phyloP scores from a whole-genome alignment of 257 asterid genomes.

The Nicotiana obtusifolia region DNA sequence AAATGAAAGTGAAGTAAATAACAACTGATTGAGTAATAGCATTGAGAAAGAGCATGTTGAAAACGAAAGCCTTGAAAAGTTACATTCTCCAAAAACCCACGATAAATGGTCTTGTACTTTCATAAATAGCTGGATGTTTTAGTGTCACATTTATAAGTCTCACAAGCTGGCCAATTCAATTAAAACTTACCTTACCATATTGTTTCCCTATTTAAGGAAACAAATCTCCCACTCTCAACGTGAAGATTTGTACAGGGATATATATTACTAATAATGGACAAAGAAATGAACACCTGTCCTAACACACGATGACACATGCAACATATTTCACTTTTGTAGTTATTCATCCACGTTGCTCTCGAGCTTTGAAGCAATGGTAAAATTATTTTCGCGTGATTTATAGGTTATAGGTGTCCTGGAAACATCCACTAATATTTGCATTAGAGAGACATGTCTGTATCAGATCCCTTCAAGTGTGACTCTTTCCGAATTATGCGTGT shows the following conservation, averaged over 20 bases:
- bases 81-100: background rate
- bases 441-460: no score
- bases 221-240: background rate
- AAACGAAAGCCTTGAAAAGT: background rate
- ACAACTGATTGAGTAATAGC: background rate
- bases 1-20: background rate
- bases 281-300: background rate
- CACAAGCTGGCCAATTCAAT: background rate
- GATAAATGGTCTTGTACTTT: background rate
- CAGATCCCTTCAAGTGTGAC: no score
- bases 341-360: background rate
- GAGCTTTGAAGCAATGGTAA: no score
- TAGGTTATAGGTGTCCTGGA: no score
- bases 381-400: no score
- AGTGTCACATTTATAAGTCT: background rate
- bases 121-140: background rate
- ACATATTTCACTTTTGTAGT: background rate
- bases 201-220: constrained; percentile 1
- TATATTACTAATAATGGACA: background rate
- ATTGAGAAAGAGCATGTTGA: background rate
- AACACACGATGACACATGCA: background rate
- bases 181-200: background rate
- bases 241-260: background rate
- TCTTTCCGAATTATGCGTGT: no score
- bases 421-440: no score